Evolutionary conservation across 2,329 filamentous ascomycete genomes (phyloP), one percentile per base, ranked within the genome.

Genomic region (Aplosporella prunicola): DNA sequence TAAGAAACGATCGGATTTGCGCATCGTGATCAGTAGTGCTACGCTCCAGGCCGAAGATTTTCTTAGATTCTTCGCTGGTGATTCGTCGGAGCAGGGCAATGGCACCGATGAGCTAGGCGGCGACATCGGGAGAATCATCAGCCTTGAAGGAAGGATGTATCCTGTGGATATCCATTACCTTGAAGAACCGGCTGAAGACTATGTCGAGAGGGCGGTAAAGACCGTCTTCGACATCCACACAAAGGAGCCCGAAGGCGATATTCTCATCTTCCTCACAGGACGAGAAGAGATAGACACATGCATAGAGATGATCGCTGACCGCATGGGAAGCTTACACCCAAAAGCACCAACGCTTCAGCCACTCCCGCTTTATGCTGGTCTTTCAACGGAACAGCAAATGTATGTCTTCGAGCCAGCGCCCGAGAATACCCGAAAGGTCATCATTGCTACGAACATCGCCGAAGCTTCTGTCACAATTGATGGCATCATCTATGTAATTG

Each of bases 381-480:
- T 96, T 5, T 77, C 86, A 2, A 86, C 82, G 7, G 88, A 95
- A 46, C 80, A 95, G 52, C 91, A 96, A 55, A 89, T 94, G 77
- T 88, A 88, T 47, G 82, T 96, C 26, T 96, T 96, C 55, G 86
- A 94, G 50, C 78, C 82, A 37, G 68, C 87, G 2, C 78, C 84
- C 0, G 78, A 84, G 43, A 80, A 88, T 42, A 88, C 80, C 1
- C 75, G 91, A 27, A 96, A 96, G 55, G 82, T 95, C 25, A 83
- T 98, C 23, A 80, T 95, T 47, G 82, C 85, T 4, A 96, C 91
- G 41, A 96, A 96, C 55, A 95, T 96, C 46, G 87, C 91, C 9
- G 91, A 98, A 65, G 89, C 91, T 4, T 94, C 86, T 2, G 82
- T 98, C 28, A 96, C 91, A 11, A 93, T 96, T 39, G 80, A 91